These are phyloP conservation scores for Chrysosporium queenslandicum DNA, from an alignment of 2,329 filamentous ascomycete genomes.

Conservation along the genomic window DNA sequence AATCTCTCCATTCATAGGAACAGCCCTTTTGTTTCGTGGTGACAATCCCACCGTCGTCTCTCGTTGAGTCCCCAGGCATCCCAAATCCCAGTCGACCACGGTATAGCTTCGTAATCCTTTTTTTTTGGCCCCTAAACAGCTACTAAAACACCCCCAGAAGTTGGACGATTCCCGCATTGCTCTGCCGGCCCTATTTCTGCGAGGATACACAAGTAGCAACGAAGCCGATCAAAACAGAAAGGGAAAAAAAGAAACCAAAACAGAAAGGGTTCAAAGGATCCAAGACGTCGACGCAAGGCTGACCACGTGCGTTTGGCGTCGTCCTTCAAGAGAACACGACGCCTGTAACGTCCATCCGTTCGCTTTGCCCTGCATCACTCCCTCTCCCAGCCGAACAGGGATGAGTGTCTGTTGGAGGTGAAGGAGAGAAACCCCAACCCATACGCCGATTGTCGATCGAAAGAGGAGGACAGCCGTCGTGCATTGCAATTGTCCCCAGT, in stretches of 20 bases:
- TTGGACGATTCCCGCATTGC: background rate
- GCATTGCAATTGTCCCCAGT: background rate
- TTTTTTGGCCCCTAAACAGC: background rate
- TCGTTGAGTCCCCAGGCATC: constrained; percentile 4
- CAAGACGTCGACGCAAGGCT: background rate
- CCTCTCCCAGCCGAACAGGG: background rate
- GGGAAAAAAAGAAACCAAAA: background rate
- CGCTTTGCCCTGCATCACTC: background rate
- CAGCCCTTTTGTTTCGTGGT: background rate
- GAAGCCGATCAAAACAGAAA: background rate
- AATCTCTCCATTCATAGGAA: background rate
- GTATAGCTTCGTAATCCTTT: background rate
- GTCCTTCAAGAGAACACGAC: background rate
- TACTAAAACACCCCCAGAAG: background rate
- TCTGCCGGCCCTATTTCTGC: background rate
- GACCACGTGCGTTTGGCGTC: constrained; percentile 2
- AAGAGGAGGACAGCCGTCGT: background rate
- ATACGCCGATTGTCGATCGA: background rate
- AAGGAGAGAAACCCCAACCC: background rate
- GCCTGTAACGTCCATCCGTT: background rate
- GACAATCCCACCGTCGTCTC: constrained; percentile 4
- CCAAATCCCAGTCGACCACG: background rate
- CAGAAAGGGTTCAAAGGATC: background rate
- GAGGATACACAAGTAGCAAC: background rate
- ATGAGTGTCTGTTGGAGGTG: background rate